Evolutionary conservation across 305 asterid genomes (phyloP), one percentile per base, ranked within the genome.

Genomic region (Fraxinus sp.): DNA sequence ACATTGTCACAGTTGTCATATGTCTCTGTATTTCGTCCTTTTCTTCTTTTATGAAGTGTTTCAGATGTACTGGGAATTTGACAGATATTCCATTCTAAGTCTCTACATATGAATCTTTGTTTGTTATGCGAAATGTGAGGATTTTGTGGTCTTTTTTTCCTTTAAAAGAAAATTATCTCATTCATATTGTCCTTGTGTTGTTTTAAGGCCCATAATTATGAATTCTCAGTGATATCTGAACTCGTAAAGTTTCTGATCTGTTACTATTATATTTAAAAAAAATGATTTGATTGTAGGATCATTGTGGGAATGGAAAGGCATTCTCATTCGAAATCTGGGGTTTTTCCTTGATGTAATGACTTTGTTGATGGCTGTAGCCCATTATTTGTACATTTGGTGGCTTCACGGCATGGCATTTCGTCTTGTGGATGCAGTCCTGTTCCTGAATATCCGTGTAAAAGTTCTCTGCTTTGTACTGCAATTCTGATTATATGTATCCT

Each of bases 341-440:
- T 91, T 94, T 87, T 90, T 91, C 87, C 91, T 92, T 73, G 98
- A 92, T 87, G 89, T 92, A 90, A 91, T 94, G 98, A 94, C 96
- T 35, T 90, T 91, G 85, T 79, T 91, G 33, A 90, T 94, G 96
- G 98, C 98, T 79, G 89, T 94, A 74, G 94, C 92, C 59, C 98
- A 94, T 86, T 94, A 94, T 86, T 80, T 92, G 86, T 92, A 89
- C 84, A 94, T 94, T 79, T 94, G 97, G 98, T 92, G 97, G 95
- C 97, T 94, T 84, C 98, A 90, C 83, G 98, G 98, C 90, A 92
- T 91, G 96, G 92, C 97, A 57, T 91, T 94, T 86, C 94, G 93
- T 85, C 94, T 94, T 79, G 89, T 90, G 83, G 98, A 94, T 88
- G 98, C 91, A 41, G 84, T 92, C 83, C 96, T 92, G 81, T 91